A percentile compares a stretch with the other conserved stretches of the same genome.
Evolutionary conservation across 2,329 filamentous ascomycete genomes (phyloP).

Genomic region (Capronia coronata): DNA sequence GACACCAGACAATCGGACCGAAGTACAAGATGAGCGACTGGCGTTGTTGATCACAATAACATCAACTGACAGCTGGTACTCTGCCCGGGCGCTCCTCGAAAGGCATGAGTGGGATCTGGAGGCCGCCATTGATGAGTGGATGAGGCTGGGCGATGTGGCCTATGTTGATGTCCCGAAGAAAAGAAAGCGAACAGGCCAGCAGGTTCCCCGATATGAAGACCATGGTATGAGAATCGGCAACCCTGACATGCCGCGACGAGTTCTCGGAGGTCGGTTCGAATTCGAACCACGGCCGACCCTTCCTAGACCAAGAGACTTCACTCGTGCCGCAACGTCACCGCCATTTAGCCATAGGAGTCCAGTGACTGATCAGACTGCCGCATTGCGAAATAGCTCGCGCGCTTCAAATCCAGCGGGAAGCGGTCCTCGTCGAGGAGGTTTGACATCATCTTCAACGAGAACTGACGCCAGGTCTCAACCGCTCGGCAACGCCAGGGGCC

Average conservation of each 20-base stretch:
- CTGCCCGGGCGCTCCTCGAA: slow-evolving; percentile 1
- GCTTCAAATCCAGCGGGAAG: no score
- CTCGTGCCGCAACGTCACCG: no score
- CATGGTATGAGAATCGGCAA: neutral
- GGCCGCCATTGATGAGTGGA: slow-evolving; percentile 77
- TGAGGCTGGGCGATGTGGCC: slow-evolving; percentile 2
- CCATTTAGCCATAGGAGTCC: no score
- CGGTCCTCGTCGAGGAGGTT: no score
- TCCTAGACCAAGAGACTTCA: no score
- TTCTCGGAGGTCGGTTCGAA: neutral
- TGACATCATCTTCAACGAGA: no score
- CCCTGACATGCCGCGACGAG: neutral
- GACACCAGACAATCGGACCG: neutral
- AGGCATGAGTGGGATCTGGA: slow-evolving; percentile 31
- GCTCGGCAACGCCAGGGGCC: no score
- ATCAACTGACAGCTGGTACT: slow-evolving; percentile 8
- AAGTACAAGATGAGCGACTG: slow-evolving; percentile 5
- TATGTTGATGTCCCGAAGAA: neutral
- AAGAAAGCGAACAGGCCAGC: neutral
- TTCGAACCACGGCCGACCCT: neutral
- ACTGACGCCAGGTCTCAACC: no score
- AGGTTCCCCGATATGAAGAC: neutral
- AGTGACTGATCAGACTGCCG: no score
- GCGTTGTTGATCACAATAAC: slow-evolving; percentile 15
- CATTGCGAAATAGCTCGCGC: no score